These are phyloP conservation scores for Pelargonium fulgidum DNA, from an alignment of 441 rosid genomes.

Conservation along the genomic window DNA sequence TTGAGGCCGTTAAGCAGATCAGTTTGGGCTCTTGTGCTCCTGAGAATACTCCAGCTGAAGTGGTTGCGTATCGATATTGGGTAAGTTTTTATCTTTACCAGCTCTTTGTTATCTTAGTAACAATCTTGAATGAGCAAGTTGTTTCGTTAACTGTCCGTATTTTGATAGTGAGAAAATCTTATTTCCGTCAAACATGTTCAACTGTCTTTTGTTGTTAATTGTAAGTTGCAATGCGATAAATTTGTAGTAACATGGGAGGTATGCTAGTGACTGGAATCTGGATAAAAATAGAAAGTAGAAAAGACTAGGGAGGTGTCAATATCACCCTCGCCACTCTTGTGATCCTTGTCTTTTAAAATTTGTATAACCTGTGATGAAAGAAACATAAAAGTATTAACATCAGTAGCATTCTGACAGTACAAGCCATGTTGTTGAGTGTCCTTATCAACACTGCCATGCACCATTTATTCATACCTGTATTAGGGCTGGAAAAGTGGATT, in stretches of 20 bases:
- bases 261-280: constrained; percentile 2
- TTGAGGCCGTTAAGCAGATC: constrained; percentile 91
- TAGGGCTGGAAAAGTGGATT: constrained; percentile 8
- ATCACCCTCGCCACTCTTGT: constrained; percentile 10
- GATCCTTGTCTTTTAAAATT: constrained; percentile 17
- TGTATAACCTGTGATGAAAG: constrained; percentile 12
- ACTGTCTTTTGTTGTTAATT: constrained; percentile 1
- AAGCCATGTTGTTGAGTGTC: constrained; percentile 15
- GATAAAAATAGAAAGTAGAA: constrained; percentile 9
- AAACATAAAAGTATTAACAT: constrained; percentile 14
- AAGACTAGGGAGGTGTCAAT: constrained; percentile 12
- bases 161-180: not conserved
- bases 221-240: not conserved
- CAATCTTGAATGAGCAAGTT: constrained; percentile 3
- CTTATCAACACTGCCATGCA: constrained; percentile 15
- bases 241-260: constrained; percentile 1
- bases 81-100: constrained; percentile 36
- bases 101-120: not conserved
- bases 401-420: constrained; percentile 15
- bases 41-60: constrained; percentile 85
- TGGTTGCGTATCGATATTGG: constrained; percentile 90
- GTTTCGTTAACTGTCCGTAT: not conserved
- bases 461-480: constrained; percentile 6
- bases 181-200: not conserved
- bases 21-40: constrained; percentile 75